phyloP scores from a whole-genome alignment of 2,329 filamentous ascomycete genomes.

The Leptodontidium sp. region DNA sequence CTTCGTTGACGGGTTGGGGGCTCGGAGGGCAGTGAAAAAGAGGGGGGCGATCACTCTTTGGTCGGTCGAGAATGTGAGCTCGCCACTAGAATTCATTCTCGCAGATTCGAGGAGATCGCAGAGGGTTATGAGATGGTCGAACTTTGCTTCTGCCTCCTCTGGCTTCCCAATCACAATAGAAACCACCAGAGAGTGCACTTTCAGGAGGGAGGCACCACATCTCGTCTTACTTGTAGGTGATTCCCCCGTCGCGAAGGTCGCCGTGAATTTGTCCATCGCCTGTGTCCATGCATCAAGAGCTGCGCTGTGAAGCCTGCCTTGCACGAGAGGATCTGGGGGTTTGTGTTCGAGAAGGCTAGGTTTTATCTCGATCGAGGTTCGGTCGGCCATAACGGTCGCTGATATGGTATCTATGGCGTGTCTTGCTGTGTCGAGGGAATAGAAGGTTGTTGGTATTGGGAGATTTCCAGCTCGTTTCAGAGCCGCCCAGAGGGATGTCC shows the following conservation, averaged over 20 bases:
- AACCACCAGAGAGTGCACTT: conserved; percentile 38
- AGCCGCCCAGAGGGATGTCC: conserved; percentile 36
- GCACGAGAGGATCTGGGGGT: conserved; percentile 50
- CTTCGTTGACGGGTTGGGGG: conserved; percentile 28
- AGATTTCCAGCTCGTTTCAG: conserved; percentile 34
- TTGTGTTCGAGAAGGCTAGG: conserved; percentile 54
- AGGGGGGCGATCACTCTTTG: conserved; percentile 42
- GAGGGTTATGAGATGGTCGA: conserved; percentile 39
- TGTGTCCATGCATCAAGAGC: conserved; percentile 36
- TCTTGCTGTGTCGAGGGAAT: conserved; percentile 61
- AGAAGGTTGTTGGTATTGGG: conserved; percentile 48
- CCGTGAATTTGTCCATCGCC: conserved; percentile 34
- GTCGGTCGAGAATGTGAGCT: conserved; percentile 35
- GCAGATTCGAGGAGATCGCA: conserved; percentile 34
- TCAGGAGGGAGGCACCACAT: conserved; percentile 59
- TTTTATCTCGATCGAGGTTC: conserved; percentile 50
- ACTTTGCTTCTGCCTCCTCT: conserved; percentile 30
- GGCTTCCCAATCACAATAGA: conserved; percentile 35
- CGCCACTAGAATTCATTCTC: conserved; percentile 12
- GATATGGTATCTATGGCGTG: conserved; percentile 63
- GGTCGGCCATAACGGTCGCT: conserved; percentile 61
- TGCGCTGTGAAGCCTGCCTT: conserved; percentile 16
- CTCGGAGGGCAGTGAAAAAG: conserved; percentile 38
- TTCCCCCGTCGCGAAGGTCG: conserved; percentile 29
- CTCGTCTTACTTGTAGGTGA: conserved; percentile 57